Percentiles rank a stretch among this genome's conserved stretches.
Evolutionary conservation across 106 monocot species (phyloP).

Genomic region (Acorus calamus): DNA sequence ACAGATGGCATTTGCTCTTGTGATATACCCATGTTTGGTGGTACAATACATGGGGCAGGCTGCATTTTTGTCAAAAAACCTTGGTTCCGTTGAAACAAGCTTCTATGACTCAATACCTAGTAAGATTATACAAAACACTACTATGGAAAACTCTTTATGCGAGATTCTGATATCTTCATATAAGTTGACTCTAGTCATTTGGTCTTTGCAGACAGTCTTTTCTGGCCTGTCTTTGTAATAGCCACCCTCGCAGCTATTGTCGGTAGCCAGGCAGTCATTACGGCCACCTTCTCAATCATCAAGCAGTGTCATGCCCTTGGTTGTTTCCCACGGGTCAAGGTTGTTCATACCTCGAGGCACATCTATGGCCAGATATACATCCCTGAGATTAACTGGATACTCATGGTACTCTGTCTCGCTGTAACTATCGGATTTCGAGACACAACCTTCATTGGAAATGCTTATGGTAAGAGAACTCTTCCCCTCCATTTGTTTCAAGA

Average conservation of each 20-base stretch:
- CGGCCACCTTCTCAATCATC: slow-evolving; percentile 72
- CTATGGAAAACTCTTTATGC: too few relatives aligned
- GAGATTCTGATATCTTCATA: too few relatives aligned
- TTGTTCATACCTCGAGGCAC: slow-evolving; percentile 57
- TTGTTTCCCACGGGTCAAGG: slow-evolving; percentile 65
- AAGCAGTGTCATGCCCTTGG: slow-evolving; percentile 60
- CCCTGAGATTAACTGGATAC: slow-evolving; percentile 75
- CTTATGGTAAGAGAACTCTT: slow-evolving; percentile 36
- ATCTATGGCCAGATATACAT: slow-evolving; percentile 74
- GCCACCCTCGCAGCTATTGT: slow-evolving; percentile 62
- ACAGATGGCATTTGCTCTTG: slow-evolving; percentile 9
- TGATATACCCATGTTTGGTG: slow-evolving; percentile 14
- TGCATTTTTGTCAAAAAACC: slow-evolving; percentile 12
- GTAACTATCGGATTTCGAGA: slow-evolving; percentile 57
- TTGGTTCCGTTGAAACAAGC: slow-evolving; percentile 1
- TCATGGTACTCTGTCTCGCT: slow-evolving; percentile 56
- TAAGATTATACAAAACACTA: not conserved
- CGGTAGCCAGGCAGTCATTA: slow-evolving; percentile 71
- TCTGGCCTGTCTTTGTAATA: slow-evolving; percentile 45
- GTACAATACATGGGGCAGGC: slow-evolving; percentile 18
- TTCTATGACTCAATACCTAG: slow-evolving; percentile 12
- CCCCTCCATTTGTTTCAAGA: too few relatives aligned
- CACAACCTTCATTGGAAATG: slow-evolving; percentile 55
- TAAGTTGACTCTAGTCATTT: too few relatives aligned
- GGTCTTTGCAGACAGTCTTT: slow-evolving; percentile 18